Evolutionary conservation across 1,284 basidiomycete species (phyloP).

Genomic region (Cryptococcus wingfieldii): DNA sequence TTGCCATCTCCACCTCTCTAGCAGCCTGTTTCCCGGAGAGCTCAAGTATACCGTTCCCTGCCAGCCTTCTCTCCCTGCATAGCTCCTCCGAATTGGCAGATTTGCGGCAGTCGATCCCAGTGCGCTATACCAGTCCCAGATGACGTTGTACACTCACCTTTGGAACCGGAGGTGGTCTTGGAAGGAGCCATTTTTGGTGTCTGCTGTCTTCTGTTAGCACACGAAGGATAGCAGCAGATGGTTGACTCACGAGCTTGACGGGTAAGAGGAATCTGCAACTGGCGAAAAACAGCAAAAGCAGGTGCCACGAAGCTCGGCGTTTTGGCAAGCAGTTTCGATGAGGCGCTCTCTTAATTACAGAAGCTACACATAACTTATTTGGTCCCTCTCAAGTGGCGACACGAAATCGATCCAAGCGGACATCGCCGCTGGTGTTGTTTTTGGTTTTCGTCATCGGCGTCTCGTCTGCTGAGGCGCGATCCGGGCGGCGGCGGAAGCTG

Average conservation of each 20-base stretch:
- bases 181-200: constrained; percentile 31
- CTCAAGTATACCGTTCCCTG: background rate
- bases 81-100: background rate
- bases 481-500: too few relatives aligned
- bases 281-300: background rate
- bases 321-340: background rate
- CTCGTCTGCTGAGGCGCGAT: too few relatives aligned
- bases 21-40: background rate
- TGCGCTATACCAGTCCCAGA: background rate
- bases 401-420: background rate
- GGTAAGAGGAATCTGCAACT: constrained; percentile 4
- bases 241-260: constrained; percentile 24
- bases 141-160: constrained; percentile 21
- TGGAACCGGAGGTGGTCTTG: constrained; percentile 14
- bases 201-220: background rate
- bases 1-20: background rate
- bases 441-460: too few relatives aligned
- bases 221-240: background rate
- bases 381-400: too few relatives aligned
- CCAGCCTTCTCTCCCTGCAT: background rate
- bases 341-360: background rate
- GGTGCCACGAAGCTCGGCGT: too few relatives aligned
- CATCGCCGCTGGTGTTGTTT: too few relatives aligned
- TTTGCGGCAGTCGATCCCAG: background rate
- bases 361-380: too few relatives aligned